Evolutionary conservation across 805 yeast genomes (phyloP).

Genomic region (Saccharomycopsis sp.): DNA sequence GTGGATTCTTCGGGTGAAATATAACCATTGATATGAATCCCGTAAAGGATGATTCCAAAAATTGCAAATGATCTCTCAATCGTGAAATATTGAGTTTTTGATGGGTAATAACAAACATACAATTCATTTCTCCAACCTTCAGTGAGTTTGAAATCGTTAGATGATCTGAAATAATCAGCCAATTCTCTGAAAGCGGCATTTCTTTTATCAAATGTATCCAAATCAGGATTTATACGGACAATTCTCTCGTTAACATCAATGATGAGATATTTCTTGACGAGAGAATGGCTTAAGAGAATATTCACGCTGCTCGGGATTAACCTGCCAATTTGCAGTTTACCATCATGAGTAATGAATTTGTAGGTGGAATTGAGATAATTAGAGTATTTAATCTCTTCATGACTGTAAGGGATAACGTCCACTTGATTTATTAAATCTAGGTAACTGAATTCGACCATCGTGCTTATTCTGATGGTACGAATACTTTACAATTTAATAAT

Average conservation of each 20-base stretch:
- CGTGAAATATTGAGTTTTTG: slow-evolving; percentile 49
- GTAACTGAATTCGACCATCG: too few relatives aligned
- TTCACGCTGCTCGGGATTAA: slow-evolving; percentile 28
- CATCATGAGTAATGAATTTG: slow-evolving; percentile 30
- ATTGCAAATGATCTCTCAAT: slow-evolving; percentile 78
- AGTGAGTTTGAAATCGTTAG: slow-evolving; percentile 32
- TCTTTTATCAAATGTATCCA: slow-evolving; percentile 36
- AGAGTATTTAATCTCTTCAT: slow-evolving; percentile 18
- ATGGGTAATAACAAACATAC: slow-evolving; percentile 61
- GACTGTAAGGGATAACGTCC: slow-evolving; percentile 29
- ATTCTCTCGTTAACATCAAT: slow-evolving; percentile 26
- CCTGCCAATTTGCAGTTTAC: slow-evolving; percentile 29
- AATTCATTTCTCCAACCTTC: slow-evolving; percentile 84
- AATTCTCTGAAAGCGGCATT: slow-evolving; percentile 35
- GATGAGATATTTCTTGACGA: slow-evolving; percentile 13
- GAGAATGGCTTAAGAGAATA: slow-evolving; percentile 22
- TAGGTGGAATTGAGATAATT: slow-evolving; percentile 23
- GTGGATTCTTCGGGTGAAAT: slow-evolving; percentile 37
- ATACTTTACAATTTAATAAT: too few relatives aligned
- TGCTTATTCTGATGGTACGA: too few relatives aligned
- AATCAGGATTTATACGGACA: slow-evolving; percentile 28
- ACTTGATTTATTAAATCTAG: slow-evolving; percentile 25
- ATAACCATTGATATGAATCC: slow-evolving; percentile 83
- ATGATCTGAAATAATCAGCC: slow-evolving; percentile 36
- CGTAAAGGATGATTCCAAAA: slow-evolving; percentile 84